Conservation (phyloP, 495 filamentous ascomycete genomes). For the Aspergillus kassunensis region DNA sequence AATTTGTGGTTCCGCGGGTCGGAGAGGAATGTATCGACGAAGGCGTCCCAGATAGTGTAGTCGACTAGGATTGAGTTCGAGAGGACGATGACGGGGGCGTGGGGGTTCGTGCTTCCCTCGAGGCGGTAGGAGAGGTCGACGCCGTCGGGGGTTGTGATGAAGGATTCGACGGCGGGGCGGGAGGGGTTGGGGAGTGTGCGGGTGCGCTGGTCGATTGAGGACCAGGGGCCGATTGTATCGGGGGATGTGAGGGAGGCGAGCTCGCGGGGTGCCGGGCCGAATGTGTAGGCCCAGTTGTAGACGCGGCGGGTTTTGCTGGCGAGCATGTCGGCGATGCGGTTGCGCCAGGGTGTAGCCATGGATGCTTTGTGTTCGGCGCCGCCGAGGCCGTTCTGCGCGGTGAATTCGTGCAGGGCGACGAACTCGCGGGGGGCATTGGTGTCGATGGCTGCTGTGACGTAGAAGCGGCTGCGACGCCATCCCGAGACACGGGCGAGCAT, state of each 20-base stretch:
- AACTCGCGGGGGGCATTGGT: slow-evolving; percentile 48
- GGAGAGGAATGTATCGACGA: slow-evolving; percentile 58
- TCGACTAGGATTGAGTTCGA: slow-evolving; percentile 72
- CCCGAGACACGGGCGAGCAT: slow-evolving; percentile 70
- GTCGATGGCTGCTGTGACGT: slow-evolving; percentile 55
- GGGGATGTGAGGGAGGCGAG: slow-evolving; percentile 43
- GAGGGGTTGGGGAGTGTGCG: slow-evolving; percentile 49
- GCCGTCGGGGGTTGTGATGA: slow-evolving; percentile 62
- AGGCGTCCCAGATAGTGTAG: slow-evolving; percentile 71
- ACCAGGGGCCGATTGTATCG: slow-evolving; percentile 37
- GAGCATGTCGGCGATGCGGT: slow-evolving; percentile 51
- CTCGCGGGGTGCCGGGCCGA: slow-evolving; percentile 69
- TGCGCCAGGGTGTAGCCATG: slow-evolving; percentile 53
- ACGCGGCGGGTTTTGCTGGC: slow-evolving; percentile 50
- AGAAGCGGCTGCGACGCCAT: slow-evolving; percentile 67
- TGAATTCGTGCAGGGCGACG: slow-evolving; percentile 68
- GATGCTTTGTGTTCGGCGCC: slow-evolving; percentile 61
- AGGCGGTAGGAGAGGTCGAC: slow-evolving; percentile 65
- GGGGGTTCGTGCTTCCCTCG: slow-evolving; percentile 62
- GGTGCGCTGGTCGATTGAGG: slow-evolving; percentile 52
- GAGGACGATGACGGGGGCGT: slow-evolving; percentile 66
- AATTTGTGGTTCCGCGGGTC: slow-evolving; percentile 55
- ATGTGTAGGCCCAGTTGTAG: slow-evolving; percentile 73
- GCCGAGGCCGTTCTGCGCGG: slow-evolving; percentile 57
- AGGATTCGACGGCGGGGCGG: slow-evolving; percentile 57